Conservation (phyloP, 257 asterid genomes). For the Nicotiana sylvestris region DNA sequence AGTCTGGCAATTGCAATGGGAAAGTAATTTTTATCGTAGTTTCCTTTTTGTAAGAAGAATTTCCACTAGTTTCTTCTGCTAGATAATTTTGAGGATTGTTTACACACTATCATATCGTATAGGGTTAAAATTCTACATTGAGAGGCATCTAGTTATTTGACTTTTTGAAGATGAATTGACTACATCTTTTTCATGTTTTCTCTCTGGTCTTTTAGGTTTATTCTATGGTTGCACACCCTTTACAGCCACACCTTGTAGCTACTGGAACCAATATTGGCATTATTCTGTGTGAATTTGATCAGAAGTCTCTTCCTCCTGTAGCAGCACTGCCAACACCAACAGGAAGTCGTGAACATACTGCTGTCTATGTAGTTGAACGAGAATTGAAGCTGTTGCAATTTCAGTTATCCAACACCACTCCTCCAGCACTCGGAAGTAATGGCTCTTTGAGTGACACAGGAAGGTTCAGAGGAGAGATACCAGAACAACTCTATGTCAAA, state of each 20-base stretch:
- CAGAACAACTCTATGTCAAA: slow-evolving; percentile 88
- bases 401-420: slow-evolving; percentile 73
- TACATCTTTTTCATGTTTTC: neutral
- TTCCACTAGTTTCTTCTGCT: neutral
- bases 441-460: slow-evolving; percentile 84
- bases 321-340: slow-evolving; percentile 84
- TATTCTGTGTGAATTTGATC: slow-evolving; percentile 92
- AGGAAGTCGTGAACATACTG: slow-evolving; percentile 85
- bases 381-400: slow-evolving; percentile 85
- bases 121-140: neutral
- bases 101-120: neutral
- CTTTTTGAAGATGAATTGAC: neutral
- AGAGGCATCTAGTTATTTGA: neutral
- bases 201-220: slow-evolving; percentile 48
- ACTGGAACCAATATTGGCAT: slow-evolving; percentile 97
- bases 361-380: slow-evolving; percentile 89
- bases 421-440: slow-evolving; percentile 91
- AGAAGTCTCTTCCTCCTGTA: slow-evolving; percentile 88
- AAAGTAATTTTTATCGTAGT: neutral
- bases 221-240: slow-evolving; percentile 95
- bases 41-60: neutral
- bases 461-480: slow-evolving; percentile 79
- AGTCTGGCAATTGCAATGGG: neutral
- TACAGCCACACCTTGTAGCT: slow-evolving; percentile 96
- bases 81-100: neutral